Conservation (phyloP, 2,329 filamentous ascomycete species). For the Sporothrix globosa region DNA sequence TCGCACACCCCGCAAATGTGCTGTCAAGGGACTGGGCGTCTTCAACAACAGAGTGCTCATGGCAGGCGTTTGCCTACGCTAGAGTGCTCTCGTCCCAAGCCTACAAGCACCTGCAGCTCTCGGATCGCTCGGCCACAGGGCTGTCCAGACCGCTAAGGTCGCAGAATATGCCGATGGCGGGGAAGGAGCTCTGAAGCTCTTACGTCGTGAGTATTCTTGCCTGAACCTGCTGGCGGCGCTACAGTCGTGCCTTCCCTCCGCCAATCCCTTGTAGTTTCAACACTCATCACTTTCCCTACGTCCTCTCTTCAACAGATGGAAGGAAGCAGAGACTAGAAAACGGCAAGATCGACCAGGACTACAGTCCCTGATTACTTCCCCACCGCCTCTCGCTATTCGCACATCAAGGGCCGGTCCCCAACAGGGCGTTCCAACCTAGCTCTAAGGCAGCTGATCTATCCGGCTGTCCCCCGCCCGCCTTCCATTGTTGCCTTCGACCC, state of each 20-base stretch:
- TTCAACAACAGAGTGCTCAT: too few species aligned
- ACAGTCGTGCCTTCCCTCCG: neutral
- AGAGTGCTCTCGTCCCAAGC: conserved; percentile 5
- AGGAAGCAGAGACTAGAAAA: neutral
- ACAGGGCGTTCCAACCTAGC: neutral
- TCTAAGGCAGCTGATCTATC: conserved; percentile 6
- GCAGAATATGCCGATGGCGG: conserved; percentile 17
- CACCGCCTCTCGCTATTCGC: neutral
- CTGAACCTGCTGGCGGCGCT: conserved; percentile 12
- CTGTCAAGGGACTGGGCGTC: neutral
- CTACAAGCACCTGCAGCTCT: conserved; percentile 11
- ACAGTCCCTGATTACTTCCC: neutral
- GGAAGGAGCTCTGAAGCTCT: conserved; percentile 8
- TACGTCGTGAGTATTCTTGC: neutral
- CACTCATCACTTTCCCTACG: neutral
- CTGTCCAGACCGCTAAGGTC: conserved; percentile 4
- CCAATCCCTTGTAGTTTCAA: conserved; percentile 8
- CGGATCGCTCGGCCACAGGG: conserved; percentile 31
- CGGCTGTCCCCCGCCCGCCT: neutral
- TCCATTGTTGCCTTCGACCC: neutral
- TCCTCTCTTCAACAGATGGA: conserved; percentile 17
- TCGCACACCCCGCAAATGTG: conserved; percentile 16
- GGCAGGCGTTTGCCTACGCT: neutral
- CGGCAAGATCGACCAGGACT: conserved; percentile 23
- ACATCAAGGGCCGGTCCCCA: neutral